These are phyloP conservation scores for Aspergillus neoniger DNA, from an alignment of 2,329 filamentous ascomycete genomes.

Conservation along the genomic window DNA sequence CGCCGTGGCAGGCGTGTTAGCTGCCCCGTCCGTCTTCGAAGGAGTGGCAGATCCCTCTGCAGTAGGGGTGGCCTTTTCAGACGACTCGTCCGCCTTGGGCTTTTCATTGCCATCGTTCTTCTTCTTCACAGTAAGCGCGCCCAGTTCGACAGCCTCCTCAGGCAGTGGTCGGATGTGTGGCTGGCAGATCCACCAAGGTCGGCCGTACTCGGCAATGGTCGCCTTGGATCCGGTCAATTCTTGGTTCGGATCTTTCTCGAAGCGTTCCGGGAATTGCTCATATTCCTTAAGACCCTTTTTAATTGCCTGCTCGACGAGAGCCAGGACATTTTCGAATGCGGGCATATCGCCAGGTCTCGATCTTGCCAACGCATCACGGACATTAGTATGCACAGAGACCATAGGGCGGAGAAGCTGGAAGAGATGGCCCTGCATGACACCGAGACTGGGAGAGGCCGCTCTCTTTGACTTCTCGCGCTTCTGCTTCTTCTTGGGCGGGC, in stretches of 20 bases:
- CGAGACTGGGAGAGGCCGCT: slow-evolving; percentile 65
- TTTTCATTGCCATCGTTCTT: slow-evolving; percentile 47
- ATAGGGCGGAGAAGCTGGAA: slow-evolving; percentile 88
- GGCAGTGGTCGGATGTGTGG: slow-evolving; percentile 84
- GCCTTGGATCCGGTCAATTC: slow-evolving; percentile 52
- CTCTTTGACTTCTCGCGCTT: slow-evolving; percentile 48
- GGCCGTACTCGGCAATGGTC: slow-evolving; percentile 70
- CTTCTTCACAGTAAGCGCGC: slow-evolving; percentile 72
- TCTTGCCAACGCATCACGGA: slow-evolving; percentile 79
- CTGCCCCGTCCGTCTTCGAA: slow-evolving; percentile 6
- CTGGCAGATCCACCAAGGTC: slow-evolving; percentile 90
- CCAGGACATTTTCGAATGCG: slow-evolving; percentile 74
- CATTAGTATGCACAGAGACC: slow-evolving; percentile 75
- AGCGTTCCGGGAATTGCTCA: slow-evolving; percentile 46
- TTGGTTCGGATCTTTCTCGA: slow-evolving; percentile 37
- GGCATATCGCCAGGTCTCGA: slow-evolving; percentile 69
- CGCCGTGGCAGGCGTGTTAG: slow-evolving; percentile 19
- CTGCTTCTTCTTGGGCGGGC: slow-evolving; percentile 54
- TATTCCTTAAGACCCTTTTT: slow-evolving; percentile 72
- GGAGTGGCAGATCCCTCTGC: slow-evolving; percentile 17
- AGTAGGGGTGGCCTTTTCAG: slow-evolving; percentile 10
- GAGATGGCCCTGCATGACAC: slow-evolving; percentile 83
- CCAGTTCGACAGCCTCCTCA: slow-evolving; percentile 81
- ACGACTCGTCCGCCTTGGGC: slow-evolving; percentile 9
- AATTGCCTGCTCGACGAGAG: slow-evolving; percentile 73